A percentile compares a stretch with the other conserved stretches of the same genome.
These are phyloP conservation scores for Phyllosticta citriasiana DNA, from an alignment of 2,329 filamentous ascomycete species.

Conservation along the genomic window DNA sequence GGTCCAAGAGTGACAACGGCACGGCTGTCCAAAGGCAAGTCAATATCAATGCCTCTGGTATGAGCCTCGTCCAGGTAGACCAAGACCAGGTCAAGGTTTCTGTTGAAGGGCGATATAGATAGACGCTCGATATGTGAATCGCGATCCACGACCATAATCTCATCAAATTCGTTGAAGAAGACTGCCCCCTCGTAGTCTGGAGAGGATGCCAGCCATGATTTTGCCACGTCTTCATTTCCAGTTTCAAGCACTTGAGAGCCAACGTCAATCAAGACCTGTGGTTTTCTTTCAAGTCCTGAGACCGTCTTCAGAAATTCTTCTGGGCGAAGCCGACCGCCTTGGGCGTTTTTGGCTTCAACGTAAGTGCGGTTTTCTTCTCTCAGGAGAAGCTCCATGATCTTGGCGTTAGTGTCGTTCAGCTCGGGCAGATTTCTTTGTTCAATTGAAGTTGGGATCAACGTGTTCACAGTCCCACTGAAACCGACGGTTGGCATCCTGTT, in stretches of 20 bases:
- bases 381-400: slow-evolving; percentile 52
- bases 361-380: slow-evolving; percentile 39
- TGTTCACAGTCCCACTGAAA: slow-evolving; percentile 63
- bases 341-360: slow-evolving; percentile 27
- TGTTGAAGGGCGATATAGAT: slow-evolving; percentile 47
- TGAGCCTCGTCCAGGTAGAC: slow-evolving; percentile 63
- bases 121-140: slow-evolving; percentile 40
- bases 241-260: slow-evolving; percentile 61
- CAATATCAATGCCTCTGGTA: slow-evolving; percentile 59
- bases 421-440: slow-evolving; percentile 44
- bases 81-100: slow-evolving; percentile 48
- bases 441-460: slow-evolving; percentile 48
- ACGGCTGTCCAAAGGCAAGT: slow-evolving; percentile 46
- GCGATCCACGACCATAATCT: slow-evolving; percentile 44
- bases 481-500: slow-evolving; percentile 39
- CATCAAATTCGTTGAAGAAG: slow-evolving; percentile 48
- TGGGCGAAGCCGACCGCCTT: neutral
- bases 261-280: slow-evolving; percentile 55
- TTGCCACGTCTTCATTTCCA: slow-evolving; percentile 33
- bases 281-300: neutral
- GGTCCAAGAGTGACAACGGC: slow-evolving; percentile 60
- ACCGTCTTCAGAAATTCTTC: slow-evolving; percentile 38
- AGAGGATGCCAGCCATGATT: slow-evolving; percentile 40
- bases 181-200: slow-evolving; percentile 29
- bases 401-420: slow-evolving; percentile 56